Percentiles rank a stretch among this genome's conserved stretches.
Evolutionary conservation across 2,329 filamentous ascomycete species (phyloP).

Genomic region (Xylaria sp.): DNA sequence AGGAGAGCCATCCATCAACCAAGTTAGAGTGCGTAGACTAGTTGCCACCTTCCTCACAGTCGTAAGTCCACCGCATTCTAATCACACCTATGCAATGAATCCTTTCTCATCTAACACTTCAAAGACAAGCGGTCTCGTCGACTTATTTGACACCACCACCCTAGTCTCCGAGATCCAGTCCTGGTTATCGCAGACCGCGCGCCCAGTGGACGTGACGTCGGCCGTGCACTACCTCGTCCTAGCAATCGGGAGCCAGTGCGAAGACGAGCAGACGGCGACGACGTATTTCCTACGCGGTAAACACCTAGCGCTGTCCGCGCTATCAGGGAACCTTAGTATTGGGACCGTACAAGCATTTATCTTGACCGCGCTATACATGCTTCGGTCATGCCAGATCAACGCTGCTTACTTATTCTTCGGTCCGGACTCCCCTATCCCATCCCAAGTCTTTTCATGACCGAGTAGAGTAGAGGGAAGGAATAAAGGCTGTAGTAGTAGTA

Average conservation of each 20-base stretch:
- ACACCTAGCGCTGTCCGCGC: constrained; percentile 56
- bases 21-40: constrained; percentile 31
- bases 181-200: constrained; percentile 55
- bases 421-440: constrained; percentile 12
- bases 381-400: constrained; percentile 66
- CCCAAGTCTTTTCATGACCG: not conserved
- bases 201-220: constrained; percentile 53
- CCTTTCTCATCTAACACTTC: constrained; percentile 8
- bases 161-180: constrained; percentile 55
- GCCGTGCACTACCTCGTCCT: constrained; percentile 62
- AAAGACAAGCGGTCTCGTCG: constrained; percentile 58
- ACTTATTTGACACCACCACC: constrained; percentile 58
- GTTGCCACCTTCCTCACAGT: constrained; percentile 44
- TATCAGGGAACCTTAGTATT: constrained; percentile 60
- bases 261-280: constrained; percentile 56
- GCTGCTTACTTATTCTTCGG: constrained; percentile 65
- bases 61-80: constrained; percentile 36
- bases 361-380: constrained; percentile 65
- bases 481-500: not conserved
- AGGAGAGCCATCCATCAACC: constrained; percentile 42
- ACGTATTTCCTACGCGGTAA: constrained; percentile 63
- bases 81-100: not conserved
- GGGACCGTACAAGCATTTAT: constrained; percentile 63
- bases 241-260: constrained; percentile 60
- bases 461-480: not conserved